Percentiles rank a stretch among this genome's conserved stretches.
Evolutionary conservation across 257 asterid genomes (phyloP).

Genomic region (Solanum medicagineum): DNA sequence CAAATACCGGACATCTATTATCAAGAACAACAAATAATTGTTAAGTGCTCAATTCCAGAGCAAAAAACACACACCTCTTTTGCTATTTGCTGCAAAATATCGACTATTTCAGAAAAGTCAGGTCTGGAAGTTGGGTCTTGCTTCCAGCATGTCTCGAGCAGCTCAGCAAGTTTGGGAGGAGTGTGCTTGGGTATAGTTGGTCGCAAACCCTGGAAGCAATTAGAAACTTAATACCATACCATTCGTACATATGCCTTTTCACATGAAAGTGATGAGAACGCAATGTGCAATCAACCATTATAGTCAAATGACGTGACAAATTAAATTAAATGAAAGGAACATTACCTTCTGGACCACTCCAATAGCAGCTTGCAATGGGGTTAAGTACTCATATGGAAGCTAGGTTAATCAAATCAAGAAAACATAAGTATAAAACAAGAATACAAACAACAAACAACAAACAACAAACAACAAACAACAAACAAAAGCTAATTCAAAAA

Average conservation of each 20-base stretch:
- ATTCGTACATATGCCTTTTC: neutral
- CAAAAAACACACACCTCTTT: slow-evolving; percentile 50
- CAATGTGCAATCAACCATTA: neutral
- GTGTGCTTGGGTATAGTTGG: slow-evolving; percentile 77
- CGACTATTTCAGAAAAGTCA: slow-evolving; percentile 69
- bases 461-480: neutral
- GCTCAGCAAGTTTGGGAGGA: slow-evolving; percentile 64
- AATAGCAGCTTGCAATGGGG: slow-evolving; percentile 96
- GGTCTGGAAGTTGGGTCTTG: slow-evolving; percentile 78
- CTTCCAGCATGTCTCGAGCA: slow-evolving; percentile 95
- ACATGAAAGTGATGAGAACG: neutral
- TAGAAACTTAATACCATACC: neutral
- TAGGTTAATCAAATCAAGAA: slow-evolving; percentile 13
- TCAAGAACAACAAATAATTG: neutral
- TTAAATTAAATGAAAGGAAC: neutral
- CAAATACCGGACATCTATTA: neutral
- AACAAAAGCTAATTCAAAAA: neutral
- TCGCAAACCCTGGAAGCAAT: slow-evolving; percentile 56
- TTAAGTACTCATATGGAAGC: slow-evolving; percentile 92
- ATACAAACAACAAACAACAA: neutral
- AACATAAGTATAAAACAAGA: neutral
- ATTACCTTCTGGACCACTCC: slow-evolving; percentile 96
- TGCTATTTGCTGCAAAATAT: slow-evolving; percentile 38
- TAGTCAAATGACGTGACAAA: neutral
- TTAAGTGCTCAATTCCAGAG: neutral